Percentiles rank a stretch among this genome's conserved stretches.
Conservation (phyloP, 2,329 filamentous ascomycete genomes). For the Pyrenophora tritici-repentis region DNA sequence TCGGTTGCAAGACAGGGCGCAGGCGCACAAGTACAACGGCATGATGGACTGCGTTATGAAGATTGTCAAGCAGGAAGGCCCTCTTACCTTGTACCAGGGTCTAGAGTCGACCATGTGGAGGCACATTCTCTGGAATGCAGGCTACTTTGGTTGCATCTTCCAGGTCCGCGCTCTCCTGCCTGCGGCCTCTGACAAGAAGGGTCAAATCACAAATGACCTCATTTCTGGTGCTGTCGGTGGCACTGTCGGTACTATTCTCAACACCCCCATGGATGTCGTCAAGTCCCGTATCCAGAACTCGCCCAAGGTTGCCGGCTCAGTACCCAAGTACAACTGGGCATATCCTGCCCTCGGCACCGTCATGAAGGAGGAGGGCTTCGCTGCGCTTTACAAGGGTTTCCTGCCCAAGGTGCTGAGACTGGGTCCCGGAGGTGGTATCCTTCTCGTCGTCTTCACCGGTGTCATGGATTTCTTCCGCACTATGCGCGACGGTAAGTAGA, state of each 20-base stretch:
- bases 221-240: slow-evolving; percentile 86
- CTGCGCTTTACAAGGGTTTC: slow-evolving; percentile 96
- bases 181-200: slow-evolving; percentile 75
- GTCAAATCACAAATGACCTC: slow-evolving; percentile 85
- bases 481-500: slow-evolving; percentile 54
- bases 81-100: slow-evolving; percentile 91
- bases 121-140: slow-evolving; percentile 90
- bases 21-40: slow-evolving; percentile 83
- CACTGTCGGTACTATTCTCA: slow-evolving; percentile 86
- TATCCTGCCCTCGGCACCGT: slow-evolving; percentile 86
- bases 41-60: slow-evolving; percentile 80
- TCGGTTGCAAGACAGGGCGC: slow-evolving; percentile 92
- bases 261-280: slow-evolving; percentile 96
- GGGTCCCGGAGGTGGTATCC: slow-evolving; percentile 72
- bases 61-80: slow-evolving; percentile 82
- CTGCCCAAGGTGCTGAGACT: slow-evolving; percentile 86
- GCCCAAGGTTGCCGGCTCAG: slow-evolving; percentile 75
- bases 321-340: slow-evolving; percentile 99
- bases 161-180: slow-evolving; percentile 88
- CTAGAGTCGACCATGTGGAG: slow-evolving; percentile 97
- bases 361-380: slow-evolving; percentile 89
- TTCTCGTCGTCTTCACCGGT: slow-evolving; percentile 84
- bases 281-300: slow-evolving; percentile 98
- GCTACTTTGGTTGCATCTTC: slow-evolving; percentile 98
- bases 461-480: slow-evolving; percentile 92